These are phyloP conservation scores for Penicillium olsonii DNA, from an alignment of 2,329 filamentous ascomycete genomes.

Conservation along the genomic window DNA sequence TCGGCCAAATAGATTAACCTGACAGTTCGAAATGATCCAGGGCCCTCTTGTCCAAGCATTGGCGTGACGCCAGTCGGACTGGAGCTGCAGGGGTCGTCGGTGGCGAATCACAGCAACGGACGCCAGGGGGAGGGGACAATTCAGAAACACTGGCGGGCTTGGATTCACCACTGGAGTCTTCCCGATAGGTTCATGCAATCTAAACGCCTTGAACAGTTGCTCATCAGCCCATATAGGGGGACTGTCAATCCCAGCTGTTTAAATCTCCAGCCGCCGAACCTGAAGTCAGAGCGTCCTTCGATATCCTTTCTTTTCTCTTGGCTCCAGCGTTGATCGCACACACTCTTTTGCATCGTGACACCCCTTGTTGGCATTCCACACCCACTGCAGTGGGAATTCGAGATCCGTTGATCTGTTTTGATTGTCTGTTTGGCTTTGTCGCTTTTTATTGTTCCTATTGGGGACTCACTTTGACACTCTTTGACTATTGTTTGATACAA, in stretches of 20 bases:
- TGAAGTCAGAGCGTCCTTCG: background rate
- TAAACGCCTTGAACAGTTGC: conserved; percentile 1
- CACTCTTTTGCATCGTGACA: background rate
- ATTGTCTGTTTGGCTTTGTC: background rate
- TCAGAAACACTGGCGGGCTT: conserved; percentile 18
- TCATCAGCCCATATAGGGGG: conserved; percentile 6
- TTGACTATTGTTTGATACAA: conserved; percentile 6
- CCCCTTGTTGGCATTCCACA: conserved; percentile 6
- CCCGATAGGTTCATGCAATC: conserved; percentile 14
- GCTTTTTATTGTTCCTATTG: background rate
- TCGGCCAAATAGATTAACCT: background rate
- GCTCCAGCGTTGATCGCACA: background rate
- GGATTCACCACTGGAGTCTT: conserved; percentile 8
- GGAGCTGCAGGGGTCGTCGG: conserved; percentile 12
- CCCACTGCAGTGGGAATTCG: too few relatives aligned
- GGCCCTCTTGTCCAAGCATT: conserved; percentile 6
- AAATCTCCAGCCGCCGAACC: conserved; percentile 1
- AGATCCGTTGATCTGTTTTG: conserved; percentile 1
- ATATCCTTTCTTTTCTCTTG: conserved; percentile 1
- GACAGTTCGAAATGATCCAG: conserved; percentile 6
- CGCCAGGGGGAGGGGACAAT: conserved; percentile 4
- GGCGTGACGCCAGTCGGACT: conserved; percentile 19
- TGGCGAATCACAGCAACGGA: conserved; percentile 14
- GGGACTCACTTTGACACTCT: background rate
- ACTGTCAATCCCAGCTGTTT: background rate